Conservation (phyloP, 2,329 filamentous ascomycete species). For the Stachybotrys chartarum region DNA sequence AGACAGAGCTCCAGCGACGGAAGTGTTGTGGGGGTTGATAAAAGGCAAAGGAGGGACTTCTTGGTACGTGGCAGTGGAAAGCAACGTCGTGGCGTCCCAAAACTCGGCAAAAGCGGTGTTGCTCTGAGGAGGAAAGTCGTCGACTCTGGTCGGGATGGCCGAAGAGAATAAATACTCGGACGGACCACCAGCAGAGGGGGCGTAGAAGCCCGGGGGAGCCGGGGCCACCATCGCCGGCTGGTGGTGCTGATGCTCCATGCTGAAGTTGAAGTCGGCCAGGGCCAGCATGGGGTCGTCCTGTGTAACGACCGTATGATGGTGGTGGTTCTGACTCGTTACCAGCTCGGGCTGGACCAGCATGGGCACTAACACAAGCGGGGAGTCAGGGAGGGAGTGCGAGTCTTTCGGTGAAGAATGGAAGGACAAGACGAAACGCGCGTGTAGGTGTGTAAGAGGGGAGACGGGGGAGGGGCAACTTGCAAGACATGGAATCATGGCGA, state of each 20-base stretch:
- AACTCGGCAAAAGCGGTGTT: constrained; percentile 6
- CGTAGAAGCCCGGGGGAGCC: constrained; percentile 5
- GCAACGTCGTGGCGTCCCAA: constrained; percentile 8
- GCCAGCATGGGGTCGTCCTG: constrained; percentile 21
- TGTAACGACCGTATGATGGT: constrained; percentile 19
- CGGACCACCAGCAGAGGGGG: constrained; percentile 16
- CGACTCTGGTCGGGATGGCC: constrained; percentile 7
- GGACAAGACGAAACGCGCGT: constrained; percentile 1
- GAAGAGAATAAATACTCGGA: constrained; percentile 22
- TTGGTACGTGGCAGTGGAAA: constrained; percentile 5
- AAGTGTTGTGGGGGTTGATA: not conserved
- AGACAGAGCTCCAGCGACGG: not conserved
- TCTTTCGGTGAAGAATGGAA: not conserved
- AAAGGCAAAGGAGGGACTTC: constrained; percentile 1
- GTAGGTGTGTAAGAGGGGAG: not conserved
- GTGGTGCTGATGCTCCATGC: constrained; percentile 18
- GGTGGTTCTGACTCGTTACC: constrained; percentile 2
- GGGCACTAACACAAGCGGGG: constrained; percentile 10
- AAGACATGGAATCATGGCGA: not conserved
- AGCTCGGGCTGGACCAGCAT: constrained; percentile 10
- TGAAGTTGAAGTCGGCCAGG: constrained; percentile 26
- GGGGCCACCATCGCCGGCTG: not conserved
- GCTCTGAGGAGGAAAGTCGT: constrained; percentile 7
- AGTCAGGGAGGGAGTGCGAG: not conserved
- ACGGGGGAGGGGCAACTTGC: not conserved